Evolutionary conservation across 1,284 basidiomycete species (phyloP).

Genomic region (Trametes pubescens): DNA sequence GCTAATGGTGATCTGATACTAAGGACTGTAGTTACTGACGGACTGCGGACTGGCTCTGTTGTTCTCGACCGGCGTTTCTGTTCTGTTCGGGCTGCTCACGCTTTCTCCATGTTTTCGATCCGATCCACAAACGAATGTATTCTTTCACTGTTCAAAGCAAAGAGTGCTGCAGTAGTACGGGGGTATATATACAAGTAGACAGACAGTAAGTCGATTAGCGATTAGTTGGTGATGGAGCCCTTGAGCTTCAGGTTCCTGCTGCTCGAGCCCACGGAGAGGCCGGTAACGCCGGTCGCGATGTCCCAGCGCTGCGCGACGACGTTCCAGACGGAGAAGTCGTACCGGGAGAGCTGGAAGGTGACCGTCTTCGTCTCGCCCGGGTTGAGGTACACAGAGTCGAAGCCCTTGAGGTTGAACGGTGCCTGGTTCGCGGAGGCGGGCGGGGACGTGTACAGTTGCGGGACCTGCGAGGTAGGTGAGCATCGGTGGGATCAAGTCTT

Average conservation of each 20-base stretch:
- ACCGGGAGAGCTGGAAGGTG: slow-evolving; percentile 66
- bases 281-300: slow-evolving; percentile 36
- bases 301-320: slow-evolving; percentile 41
- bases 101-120: slow-evolving; percentile 23
- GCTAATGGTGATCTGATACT: background rate
- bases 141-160: background rate
- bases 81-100: slow-evolving; percentile 18
- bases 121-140: slow-evolving; percentile 17
- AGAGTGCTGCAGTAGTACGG: background rate
- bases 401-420: slow-evolving; percentile 70
- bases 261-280: slow-evolving; percentile 42
- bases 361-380: slow-evolving; percentile 57
- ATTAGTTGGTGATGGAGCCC: slow-evolving; percentile 44
- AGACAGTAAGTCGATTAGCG: background rate
- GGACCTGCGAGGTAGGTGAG: slow-evolving; percentile 50
- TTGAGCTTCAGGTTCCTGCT: slow-evolving; percentile 41
- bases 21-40: slow-evolving; percentile 26
- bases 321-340: slow-evolving; percentile 55
- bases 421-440: slow-evolving; percentile 64
- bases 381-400: slow-evolving; percentile 61
- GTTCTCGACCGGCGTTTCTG: slow-evolving; percentile 14
- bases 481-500: background rate
- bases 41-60: slow-evolving; percentile 22
- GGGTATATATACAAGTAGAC: background rate
- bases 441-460: slow-evolving; percentile 71